Evolutionary conservation across 2,329 filamentous ascomycete species (phyloP), one percentile per base, ranked within the genome.

Genomic region (Bipolaris victoriae): DNA sequence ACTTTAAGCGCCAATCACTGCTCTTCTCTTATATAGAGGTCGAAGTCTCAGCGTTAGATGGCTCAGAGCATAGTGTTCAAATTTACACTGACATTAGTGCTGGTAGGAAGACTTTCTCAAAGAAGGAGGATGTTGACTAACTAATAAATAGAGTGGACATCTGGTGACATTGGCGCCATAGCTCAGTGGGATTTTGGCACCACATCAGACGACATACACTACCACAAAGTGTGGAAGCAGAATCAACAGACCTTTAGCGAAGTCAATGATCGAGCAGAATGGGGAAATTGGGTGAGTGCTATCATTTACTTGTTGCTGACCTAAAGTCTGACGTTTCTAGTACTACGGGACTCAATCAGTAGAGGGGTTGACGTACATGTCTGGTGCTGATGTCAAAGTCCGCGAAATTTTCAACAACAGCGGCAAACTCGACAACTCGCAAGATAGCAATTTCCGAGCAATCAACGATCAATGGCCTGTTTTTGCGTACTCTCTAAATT

Each of bases 41-140:
- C 24, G 82, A 81, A 9, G 85, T 90, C 6, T 75, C 75, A 35
- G 89, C 89, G 1, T 67, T 85, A 2, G 89, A 92, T 72, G 87
- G 86, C 10, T 70, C 70, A 2, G 64, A 79, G 1, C 90, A 92
- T 71, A 77, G 84, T 41, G 87, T 92, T 1, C 84, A 91, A 67
- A 68, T 92, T 4, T 92, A 93, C 69, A 82, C 88, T 22, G 90
- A 92, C 68, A 86, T 91, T 37, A 87, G 88, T 50, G 87, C 86
- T 52, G 87, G 86, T 88, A 71, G 71, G 82, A 72, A 15, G 3
- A 5, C 10, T 10, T 1, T n/a, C 18, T 5, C 15, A 5, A 10
- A 15, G 3, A 18, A 18, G 3, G 0, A 22, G 43, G 22, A 4
- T 18, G 24, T 3, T 9, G 13, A 45, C 61, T 72, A 29, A 71